phyloP scores from a whole-genome alignment of 108 stramenopile species.

The Cylindrotheca closterium region DNA sequence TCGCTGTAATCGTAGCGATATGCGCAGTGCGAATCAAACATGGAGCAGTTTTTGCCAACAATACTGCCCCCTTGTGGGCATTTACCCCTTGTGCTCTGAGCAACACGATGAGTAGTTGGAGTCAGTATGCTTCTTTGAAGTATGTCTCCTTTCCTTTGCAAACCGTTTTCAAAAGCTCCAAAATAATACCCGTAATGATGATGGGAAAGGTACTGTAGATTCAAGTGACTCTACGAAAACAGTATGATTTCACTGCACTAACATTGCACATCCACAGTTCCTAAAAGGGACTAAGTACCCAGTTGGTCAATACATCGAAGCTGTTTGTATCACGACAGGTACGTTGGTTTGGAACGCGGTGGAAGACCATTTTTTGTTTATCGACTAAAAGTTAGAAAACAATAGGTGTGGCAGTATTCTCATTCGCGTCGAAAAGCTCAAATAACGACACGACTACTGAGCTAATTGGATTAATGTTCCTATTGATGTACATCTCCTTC shows the following conservation, averaged over 20 bases:
- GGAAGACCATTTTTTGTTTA: too few species aligned
- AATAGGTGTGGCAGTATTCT: slow-evolving; percentile 86
- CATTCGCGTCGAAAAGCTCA: slow-evolving; percentile 64
- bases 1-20: slow-evolving; percentile 93
- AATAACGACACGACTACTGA: slow-evolving; percentile 60
- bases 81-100: slow-evolving; percentile 94
- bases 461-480: slow-evolving; percentile 86
- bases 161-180: slow-evolving; percentile 96
- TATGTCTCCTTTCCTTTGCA: slow-evolving; percentile 98
- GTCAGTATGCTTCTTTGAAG: slow-evolving; percentile 94
- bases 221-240: slow-evolving; percentile 25
- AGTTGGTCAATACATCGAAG: slow-evolving; percentile 85
- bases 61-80: slow-evolving; percentile 82
- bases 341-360: too few species aligned
- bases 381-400: not conserved
- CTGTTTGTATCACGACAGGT: slow-evolving; percentile 86
- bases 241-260: not conserved
- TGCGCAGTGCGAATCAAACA: slow-evolving; percentile 82
- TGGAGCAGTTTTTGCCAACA: slow-evolving; percentile 75
- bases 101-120: slow-evolving; percentile 96
- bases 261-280: slow-evolving; percentile 11
- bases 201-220: slow-evolving; percentile 66
- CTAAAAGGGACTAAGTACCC: slow-evolving; percentile 92
- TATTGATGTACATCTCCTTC: slow-evolving; percentile 91
- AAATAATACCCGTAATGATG: slow-evolving; percentile 99